Evolutionary conservation across 805 yeast genomes (phyloP).

Genomic region (Kluyveromyces nonfermentans): DNA sequence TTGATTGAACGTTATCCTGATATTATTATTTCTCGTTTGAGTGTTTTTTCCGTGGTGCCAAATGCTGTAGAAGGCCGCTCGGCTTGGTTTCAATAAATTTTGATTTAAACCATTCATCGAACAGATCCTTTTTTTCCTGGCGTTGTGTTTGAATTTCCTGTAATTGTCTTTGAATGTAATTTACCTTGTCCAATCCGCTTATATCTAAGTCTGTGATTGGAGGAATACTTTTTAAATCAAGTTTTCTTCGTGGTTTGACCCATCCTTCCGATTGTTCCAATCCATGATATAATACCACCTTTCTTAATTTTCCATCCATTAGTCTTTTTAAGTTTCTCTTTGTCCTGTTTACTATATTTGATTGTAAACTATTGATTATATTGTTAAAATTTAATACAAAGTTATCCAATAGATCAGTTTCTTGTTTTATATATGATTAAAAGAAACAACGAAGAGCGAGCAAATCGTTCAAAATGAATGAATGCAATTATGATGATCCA

Average conservation of each 20-base stretch:
- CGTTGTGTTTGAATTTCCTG: not conserved
- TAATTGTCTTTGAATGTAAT: not conserved
- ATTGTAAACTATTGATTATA: no score
- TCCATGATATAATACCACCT: slow-evolving; percentile 2
- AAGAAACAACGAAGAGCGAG: no score
- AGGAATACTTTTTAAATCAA: not conserved
- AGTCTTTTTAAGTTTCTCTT: not conserved
- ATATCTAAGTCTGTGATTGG: not conserved
- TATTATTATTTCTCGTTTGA: not conserved
- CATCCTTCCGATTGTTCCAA: slow-evolving; percentile 1
- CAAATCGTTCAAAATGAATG: not conserved
- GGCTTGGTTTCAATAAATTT: not conserved
- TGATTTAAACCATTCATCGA: not conserved
- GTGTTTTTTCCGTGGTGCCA: not conserved
- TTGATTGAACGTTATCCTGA: not conserved
- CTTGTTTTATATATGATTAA: no score
- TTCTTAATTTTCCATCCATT: slow-evolving; percentile 2
- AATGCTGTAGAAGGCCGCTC: not conserved
- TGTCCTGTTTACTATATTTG: not conserved
- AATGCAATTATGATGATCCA: slow-evolving; percentile 35
- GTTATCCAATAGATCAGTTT: no score
- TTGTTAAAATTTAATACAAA: no score
- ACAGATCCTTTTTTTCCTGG: not conserved
- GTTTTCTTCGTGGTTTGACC: not conserved
- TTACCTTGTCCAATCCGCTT: not conserved